These are phyloP conservation scores for Cutaneotrichosporon daszewskae DNA, from an alignment of 1,284 basidiomycete species.

Conservation along the genomic window DNA sequence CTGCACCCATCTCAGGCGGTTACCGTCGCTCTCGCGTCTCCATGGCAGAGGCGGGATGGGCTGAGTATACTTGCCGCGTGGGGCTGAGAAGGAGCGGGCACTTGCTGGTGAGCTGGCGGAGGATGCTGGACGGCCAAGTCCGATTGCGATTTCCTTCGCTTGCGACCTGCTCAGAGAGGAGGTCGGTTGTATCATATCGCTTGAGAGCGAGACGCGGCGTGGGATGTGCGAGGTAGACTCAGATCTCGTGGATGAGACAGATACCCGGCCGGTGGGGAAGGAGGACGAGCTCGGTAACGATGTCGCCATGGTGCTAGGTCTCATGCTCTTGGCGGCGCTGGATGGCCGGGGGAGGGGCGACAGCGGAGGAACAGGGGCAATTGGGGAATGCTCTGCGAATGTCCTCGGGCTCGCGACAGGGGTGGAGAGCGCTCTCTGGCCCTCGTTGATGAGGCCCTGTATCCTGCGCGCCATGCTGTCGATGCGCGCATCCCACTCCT, in stretches of 20 bases:
- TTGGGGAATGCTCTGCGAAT: too few species aligned
- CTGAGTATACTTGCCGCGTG: not conserved
- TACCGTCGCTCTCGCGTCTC: constrained; percentile 7
- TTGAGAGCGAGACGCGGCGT: not conserved
- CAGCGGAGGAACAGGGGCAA: too few species aligned
- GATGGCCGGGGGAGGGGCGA: too few species aligned
- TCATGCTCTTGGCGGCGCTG: too few species aligned
- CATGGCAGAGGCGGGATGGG: constrained; percentile 11
- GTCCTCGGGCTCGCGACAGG: too few species aligned
- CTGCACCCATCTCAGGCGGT: constrained; percentile 11
- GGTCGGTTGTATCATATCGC: too few species aligned
- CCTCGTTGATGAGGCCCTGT: constrained; percentile 10
- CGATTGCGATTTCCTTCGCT: not conserved
- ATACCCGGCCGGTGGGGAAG: not conserved
- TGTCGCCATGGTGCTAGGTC: not conserved
- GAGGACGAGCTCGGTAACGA: not conserved
- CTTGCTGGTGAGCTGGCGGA: not conserved
- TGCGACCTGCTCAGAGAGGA: not conserved
- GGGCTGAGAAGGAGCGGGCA: not conserved
- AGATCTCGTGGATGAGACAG: too few species aligned
- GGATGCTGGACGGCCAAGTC: not conserved
- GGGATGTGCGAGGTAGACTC: not conserved
- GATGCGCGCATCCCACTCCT: constrained; percentile 6
- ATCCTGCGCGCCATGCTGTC: constrained; percentile 13
- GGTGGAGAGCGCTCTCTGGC: constrained; percentile 8